Evolutionary conservation across 2,329 filamentous ascomycete species (phyloP), one percentile per base, ranked within the genome.

Genomic region (Nemania sp.): DNA sequence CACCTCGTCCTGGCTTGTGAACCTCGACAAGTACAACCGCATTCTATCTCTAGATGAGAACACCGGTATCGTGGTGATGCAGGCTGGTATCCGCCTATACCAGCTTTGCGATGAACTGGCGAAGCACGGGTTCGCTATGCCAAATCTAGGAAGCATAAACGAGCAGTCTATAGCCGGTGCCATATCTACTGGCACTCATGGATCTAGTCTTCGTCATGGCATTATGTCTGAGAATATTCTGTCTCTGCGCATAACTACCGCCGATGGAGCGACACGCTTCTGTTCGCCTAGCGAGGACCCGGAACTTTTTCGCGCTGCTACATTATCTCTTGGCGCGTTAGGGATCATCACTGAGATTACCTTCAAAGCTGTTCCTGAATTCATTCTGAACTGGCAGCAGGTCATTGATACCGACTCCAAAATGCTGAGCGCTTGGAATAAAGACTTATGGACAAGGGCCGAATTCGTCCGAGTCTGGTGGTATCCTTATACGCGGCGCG

Each of bases 391-490:
- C 56, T 99, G 94, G 94, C 76, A 81, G 50, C 94, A 97, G 75
- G 85, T 85, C 6, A 80, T 97, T 54, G 83, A 90, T 57, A 73
- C 84, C 1, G 86, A 97, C 57, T 69, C 76, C 39, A 79, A 82
- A 40, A 81, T 96, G 59, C 77, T 96, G 42, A 75, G 79, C 9
- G 78, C 81, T 6, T 97, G 94, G 91, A 73, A 86, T 15, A 78
- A 75, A 6, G 80, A 81, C 28, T 78, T 97, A 12, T 97, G 94
- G 93, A 90, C 83, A 1, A 81, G 85, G 57, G 84, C 86, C 57
- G 91, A 97, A 71, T 99, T 93, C 67, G 90, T 95, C 22, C 83
- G 94, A 23, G 91, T 97, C 23, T 99, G 94, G 93, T 99, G 94
- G 94, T 86, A 96, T 68, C 94, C 94, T 0, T 96, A 97, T 74